These are phyloP conservation scores for Medicago lupulina DNA, from an alignment of 306 rosid species.

Conservation along the genomic window DNA sequence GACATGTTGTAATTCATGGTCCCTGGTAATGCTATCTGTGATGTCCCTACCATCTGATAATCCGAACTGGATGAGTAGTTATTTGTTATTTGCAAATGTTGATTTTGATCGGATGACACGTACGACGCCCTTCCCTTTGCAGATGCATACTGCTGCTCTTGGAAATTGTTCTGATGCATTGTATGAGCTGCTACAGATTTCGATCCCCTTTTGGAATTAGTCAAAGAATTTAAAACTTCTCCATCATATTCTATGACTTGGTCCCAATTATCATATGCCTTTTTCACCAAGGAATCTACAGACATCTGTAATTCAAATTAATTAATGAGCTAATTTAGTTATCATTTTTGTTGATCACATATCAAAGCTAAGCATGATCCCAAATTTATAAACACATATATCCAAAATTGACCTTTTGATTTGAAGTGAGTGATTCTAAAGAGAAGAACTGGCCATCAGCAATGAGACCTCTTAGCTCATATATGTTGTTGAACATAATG, in stretches of 20 bases:
- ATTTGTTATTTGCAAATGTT: slow-evolving; percentile 48
- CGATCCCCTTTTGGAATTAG: slow-evolving; percentile 44
- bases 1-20: slow-evolving; percentile 55
- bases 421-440: slow-evolving; percentile 71
- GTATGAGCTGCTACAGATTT: slow-evolving; percentile 42
- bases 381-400: not conserved
- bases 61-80: slow-evolving; percentile 48
- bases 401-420: slow-evolving; percentile 67
- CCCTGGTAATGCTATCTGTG: slow-evolving; percentile 53
- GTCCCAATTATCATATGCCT: slow-evolving; percentile 88
- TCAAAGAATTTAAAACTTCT: slow-evolving; percentile 56
- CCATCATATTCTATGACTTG: slow-evolving; percentile 81
- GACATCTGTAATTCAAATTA: slow-evolving; percentile 63
- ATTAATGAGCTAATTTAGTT: slow-evolving; percentile 24
- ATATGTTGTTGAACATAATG: slow-evolving; percentile 79
- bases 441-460: slow-evolving; percentile 73
- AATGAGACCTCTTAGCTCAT: slow-evolving; percentile 82
- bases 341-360: not conserved
- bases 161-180: slow-evolving; percentile 41
- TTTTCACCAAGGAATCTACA: slow-evolving; percentile 77
- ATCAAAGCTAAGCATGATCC: not conserved
- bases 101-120: slow-evolving; percentile 49
- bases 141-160: slow-evolving; percentile 46
- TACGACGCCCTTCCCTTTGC: slow-evolving; percentile 55
- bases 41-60: slow-evolving; percentile 50